Conservation (phyloP, 768 basidiomycete genomes). For the Mycena rosella region DNA sequence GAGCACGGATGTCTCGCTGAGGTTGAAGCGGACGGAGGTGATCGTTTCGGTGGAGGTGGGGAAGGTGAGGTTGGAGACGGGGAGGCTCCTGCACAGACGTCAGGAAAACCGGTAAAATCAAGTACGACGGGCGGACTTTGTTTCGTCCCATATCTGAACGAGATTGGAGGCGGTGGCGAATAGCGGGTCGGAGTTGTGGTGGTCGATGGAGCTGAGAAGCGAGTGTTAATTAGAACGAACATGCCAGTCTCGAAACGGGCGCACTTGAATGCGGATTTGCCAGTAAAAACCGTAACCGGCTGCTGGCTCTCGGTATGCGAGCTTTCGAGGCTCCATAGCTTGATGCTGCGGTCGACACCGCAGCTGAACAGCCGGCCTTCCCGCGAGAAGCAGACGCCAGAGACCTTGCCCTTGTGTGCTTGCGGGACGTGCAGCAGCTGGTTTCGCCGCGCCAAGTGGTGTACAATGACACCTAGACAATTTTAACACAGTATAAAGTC, state of each 20-base stretch:
- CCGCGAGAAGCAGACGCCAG: conserved; percentile 82
- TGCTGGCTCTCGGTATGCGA: conserved; percentile 44
- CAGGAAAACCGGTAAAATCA: too few species aligned
- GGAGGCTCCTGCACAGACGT: conserved; percentile 70
- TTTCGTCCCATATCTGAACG: conserved; percentile 99
- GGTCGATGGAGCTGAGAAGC: conserved; percentile 84
- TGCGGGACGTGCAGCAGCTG: conserved; percentile 68
- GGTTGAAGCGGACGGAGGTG: conserved; percentile 90
- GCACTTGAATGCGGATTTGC: conserved; percentile 93
- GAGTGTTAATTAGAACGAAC: conserved; percentile 11
- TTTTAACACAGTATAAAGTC: not conserved
- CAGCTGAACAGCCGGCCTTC: conserved; percentile 78
- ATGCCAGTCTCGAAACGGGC: conserved; percentile 42
- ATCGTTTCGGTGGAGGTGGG: conserved; percentile 92
- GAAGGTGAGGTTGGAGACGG: conserved; percentile 89
- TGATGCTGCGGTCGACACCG: conserved; percentile 85
- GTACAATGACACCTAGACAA: conserved; percentile 81
- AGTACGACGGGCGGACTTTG: too few species aligned
- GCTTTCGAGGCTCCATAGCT: conserved; percentile 76
- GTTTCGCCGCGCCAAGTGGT: conserved; percentile 76
- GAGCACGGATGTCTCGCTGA: conserved; percentile 94
- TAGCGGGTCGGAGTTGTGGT: conserved; percentile 88
- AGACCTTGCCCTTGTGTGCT: conserved; percentile 89
- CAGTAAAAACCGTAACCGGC: conserved; percentile 84
- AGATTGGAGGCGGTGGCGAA: conserved; percentile 95